Evolutionary conservation across 2,329 filamentous ascomycete genomes (phyloP).

Genomic region (Neopestalotiopsis sp.): DNA sequence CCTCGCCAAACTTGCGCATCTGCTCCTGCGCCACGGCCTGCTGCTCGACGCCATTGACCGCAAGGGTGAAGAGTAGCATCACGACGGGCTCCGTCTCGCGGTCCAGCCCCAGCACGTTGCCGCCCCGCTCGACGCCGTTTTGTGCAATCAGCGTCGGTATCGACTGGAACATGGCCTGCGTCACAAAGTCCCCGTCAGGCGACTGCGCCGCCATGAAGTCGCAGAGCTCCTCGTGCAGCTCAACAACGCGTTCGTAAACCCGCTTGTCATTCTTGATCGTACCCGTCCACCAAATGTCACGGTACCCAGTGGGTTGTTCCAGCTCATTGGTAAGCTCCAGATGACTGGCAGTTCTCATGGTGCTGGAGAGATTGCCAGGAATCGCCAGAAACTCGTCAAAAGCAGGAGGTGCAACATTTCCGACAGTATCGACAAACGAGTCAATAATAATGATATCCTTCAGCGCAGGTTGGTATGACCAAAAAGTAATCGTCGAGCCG

Average conservation of each 20-base stretch:
- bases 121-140: slow-evolving; percentile 39
- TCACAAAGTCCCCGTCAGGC: slow-evolving; percentile 36
- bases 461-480: slow-evolving; percentile 20
- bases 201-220: slow-evolving; percentile 33
- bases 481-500: slow-evolving; percentile 24
- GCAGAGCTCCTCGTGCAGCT: slow-evolving; percentile 44
- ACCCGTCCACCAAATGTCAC: slow-evolving; percentile 22
- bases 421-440: slow-evolving; percentile 22
- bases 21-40: slow-evolving; percentile 34
- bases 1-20: slow-evolving; percentile 33
- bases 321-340: slow-evolving; percentile 21
- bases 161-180: slow-evolving; percentile 40
- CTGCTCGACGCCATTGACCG: slow-evolving; percentile 35
- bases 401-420: slow-evolving; percentile 17
- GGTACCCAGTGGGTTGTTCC: slow-evolving; percentile 19
- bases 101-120: slow-evolving; percentile 45
- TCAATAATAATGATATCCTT: slow-evolving; percentile 21
- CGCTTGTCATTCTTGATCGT: slow-evolving; percentile 23
- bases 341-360: slow-evolving; percentile 21
- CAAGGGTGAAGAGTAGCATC: slow-evolving; percentile 35
- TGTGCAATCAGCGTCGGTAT: slow-evolving; percentile 41
- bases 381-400: slow-evolving; percentile 23
- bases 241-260: slow-evolving; percentile 41
- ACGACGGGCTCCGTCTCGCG: slow-evolving; percentile 36
- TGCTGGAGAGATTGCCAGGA: slow-evolving; percentile 16